Evolutionary conservation across 768 basidiomycete genomes (phyloP), one percentile per base, ranked within the genome.

Genomic region (Psilocybe sp.): DNA sequence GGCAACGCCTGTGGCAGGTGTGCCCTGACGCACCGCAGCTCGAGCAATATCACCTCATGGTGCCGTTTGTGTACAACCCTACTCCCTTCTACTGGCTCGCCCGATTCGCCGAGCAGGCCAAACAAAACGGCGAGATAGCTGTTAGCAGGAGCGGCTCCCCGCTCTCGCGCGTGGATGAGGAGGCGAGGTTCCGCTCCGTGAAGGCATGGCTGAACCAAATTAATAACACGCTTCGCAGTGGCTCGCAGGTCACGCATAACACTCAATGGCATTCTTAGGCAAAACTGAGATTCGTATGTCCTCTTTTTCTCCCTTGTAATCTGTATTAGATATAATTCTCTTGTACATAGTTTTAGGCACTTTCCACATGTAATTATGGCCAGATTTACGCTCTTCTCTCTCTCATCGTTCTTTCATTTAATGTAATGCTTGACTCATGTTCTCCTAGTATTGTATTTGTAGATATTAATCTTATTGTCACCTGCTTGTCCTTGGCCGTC

Each of bases 61-160:
- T 67, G 9, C 65, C 73, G 4, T 76, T 77, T 60, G 59, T 73
- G 14, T 69, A 60, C 51, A 67, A 77, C 50, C 77, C 76, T 14
- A 62, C 82, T 10, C 81, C 81, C 9, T 80, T 80, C 63, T 84
- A 82, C 62, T 84, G 82, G 82, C 72, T 84, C 23, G 80, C 77
- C 12, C 76, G 82, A 60, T 73, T 80, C 34, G 71, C 77, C 10
- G 63, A 82, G 18, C 60, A 79, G 41, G 79, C 78, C 28, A 71
- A 75, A 54, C 78, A 80, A 58, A 78, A 81, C 51, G 72, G 71
- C n/a, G 62, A 23, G 56, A 68, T 57, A 40, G 58, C 58, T 44
- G 40, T 59, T 33, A 52, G 53, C 15, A 54, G 53, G 46, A 39
- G 57, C 34, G 50, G 39, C 14, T 47, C 23, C 36, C 50, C 48